Percentiles rank a stretch among this genome's conserved stretches.
phyloP scores from a whole-genome alignment of 257 asterid genomes.

The Scutellaria galericulata region DNA sequence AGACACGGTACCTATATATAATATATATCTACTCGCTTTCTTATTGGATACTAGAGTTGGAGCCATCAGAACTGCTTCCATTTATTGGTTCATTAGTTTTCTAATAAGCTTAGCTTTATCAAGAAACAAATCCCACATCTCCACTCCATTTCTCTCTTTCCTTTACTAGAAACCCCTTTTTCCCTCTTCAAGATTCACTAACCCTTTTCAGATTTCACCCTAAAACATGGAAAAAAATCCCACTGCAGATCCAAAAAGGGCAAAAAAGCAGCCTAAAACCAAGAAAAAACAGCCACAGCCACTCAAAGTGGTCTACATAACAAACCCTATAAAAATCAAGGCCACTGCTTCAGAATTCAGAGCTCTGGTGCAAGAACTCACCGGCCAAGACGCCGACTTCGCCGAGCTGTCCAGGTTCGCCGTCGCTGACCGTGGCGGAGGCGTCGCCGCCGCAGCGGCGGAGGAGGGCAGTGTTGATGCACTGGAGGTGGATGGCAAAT shows the following conservation, averaged over 20 bases:
- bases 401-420: constrained; percentile 37
- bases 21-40: constrained; percentile 14
- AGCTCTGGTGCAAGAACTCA: constrained; percentile 79
- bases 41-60: constrained; percentile 12
- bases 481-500: neutral
- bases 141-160: neutral
- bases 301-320: constrained; percentile 74
- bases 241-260: constrained; percentile 40
- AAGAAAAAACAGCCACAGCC: constrained; percentile 51
- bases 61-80: constrained; percentile 6
- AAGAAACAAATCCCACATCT: constrained; percentile 5
- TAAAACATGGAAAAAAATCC: constrained; percentile 46
- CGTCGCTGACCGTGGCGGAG: constrained; percentile 24
- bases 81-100: constrained; percentile 28
- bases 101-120: neutral
- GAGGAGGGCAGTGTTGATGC: constrained; percentile 30
- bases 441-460: constrained; percentile 7
- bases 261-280: constrained; percentile 38
- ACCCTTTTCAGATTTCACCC: neutral
- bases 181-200: neutral
- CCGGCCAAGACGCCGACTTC: constrained; percentile 65
- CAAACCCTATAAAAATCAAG: constrained; percentile 75
- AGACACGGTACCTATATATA: neutral
- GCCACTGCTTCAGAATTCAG: constrained; percentile 67
- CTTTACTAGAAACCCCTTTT: constrained; percentile 8